Conservation (phyloP, 441 rosid species). For the Aquilaria agallochum region DNA sequence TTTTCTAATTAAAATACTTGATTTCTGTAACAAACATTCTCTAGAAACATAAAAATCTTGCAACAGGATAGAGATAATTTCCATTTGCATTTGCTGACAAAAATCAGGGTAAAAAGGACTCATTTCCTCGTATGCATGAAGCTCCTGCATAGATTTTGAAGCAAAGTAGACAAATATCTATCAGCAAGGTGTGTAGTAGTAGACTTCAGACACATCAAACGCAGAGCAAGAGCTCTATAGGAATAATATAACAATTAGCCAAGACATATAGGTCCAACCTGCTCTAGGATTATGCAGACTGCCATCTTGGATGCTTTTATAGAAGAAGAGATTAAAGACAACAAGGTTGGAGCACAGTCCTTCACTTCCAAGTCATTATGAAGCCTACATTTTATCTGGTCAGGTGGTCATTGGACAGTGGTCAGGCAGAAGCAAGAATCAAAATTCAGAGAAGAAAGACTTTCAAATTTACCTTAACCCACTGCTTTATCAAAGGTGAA, state of each 20-base stretch:
- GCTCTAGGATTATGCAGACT: slow-evolving; percentile 66
- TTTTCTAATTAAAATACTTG: slow-evolving; percentile 63
- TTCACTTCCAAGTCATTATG: slow-evolving; percentile 33
- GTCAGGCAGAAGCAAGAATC: slow-evolving; percentile 25
- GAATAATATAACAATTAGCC: not conserved
- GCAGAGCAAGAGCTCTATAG: not conserved
- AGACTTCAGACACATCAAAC: not conserved
- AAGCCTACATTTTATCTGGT: slow-evolving; percentile 57
- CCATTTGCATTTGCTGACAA: slow-evolving; percentile 47
- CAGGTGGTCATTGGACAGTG: slow-evolving; percentile 12
- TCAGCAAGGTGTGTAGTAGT: not conserved
- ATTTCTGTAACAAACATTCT: slow-evolving; percentile 38
- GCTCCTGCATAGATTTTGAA: slow-evolving; percentile 50
- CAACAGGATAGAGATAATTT: slow-evolving; percentile 56
- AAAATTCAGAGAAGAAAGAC: slow-evolving; percentile 13
- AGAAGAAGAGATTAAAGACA: slow-evolving; percentile 51
- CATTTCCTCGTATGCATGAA: slow-evolving; percentile 65
- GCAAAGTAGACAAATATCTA: slow-evolving; percentile 8
- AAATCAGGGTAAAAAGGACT: slow-evolving; percentile 39
- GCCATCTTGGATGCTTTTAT: slow-evolving; percentile 33
- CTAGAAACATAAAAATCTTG: slow-evolving; percentile 38
- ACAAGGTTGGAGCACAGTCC: slow-evolving; percentile 42
- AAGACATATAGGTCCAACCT: slow-evolving; percentile 47
- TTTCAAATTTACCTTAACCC: slow-evolving; percentile 82
- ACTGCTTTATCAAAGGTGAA: slow-evolving; percentile 68